A percentile compares a stretch with the other conserved stretches of the same genome.
These are phyloP conservation scores for Alloteropsis semialata DNA, from an alignment of 176 grass and related monocot genomes.

Conservation along the genomic window DNA sequence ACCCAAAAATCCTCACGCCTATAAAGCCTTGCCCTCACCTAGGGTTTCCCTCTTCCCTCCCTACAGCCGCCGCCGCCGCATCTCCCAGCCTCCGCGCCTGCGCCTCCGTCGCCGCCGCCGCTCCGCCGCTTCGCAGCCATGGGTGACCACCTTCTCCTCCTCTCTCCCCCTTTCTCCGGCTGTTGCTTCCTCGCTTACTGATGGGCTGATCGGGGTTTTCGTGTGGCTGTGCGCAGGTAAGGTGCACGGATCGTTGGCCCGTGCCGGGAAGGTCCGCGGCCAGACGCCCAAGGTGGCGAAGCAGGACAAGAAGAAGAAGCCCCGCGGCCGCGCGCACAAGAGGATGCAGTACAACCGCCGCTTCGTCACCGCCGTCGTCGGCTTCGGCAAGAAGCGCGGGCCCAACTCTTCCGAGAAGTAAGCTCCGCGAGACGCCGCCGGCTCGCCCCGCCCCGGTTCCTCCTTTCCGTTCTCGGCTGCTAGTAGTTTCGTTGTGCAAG, in stretches of 20 bases:
- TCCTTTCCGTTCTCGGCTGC: no score
- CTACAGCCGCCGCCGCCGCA: constrained; percentile 21
- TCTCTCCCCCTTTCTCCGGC: rapidly evolving
- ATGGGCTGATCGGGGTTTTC: background rate
- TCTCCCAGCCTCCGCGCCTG: background rate
- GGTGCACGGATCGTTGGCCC: constrained; percentile 87
- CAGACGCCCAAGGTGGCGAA: constrained; percentile 91
- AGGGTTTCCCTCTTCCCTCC: constrained; percentile 37
- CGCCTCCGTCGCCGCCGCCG: background rate
- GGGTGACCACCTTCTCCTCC: constrained; percentile 11
- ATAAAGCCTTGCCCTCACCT: background rate
- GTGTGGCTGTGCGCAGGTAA: constrained; percentile 40
- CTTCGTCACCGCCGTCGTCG: constrained; percentile 84
- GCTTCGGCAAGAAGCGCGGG: constrained; percentile 87
- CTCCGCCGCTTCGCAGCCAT: constrained; percentile 16
- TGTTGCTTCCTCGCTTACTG: background rate
- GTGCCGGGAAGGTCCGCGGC: constrained; percentile 78
- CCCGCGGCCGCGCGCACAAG: constrained; percentile 77
- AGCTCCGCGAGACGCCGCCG: no score
- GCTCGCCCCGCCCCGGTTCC: background rate
- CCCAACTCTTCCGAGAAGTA: constrained; percentile 94
- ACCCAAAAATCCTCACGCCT: background rate
- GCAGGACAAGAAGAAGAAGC: constrained; percentile 95
- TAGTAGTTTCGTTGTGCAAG: constrained; percentile 21
- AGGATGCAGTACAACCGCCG: constrained; percentile 96